Evolutionary conservation across 73 alveolate species (phyloP), one percentile per base, ranked within the genome.

Genomic region (Paramecium octaurelia): DNA sequence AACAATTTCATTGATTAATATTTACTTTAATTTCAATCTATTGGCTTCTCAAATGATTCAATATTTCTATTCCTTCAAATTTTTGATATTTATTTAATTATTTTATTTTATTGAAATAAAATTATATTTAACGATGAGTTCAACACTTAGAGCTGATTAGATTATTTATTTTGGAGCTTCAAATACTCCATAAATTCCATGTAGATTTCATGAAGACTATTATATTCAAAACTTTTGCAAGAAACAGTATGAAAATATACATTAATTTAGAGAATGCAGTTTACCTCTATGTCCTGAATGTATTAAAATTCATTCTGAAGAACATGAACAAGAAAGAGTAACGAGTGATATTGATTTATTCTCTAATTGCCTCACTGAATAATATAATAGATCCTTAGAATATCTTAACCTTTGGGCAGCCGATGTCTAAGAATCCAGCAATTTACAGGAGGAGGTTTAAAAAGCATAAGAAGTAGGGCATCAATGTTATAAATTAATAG

Each of bases 301-400:
- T 36, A 43, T 73, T 16, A 73, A 73, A 24, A 73, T 73, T 73
- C 87, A 73, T 73, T 31, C 64, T 35, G 87, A 73, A 12, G 87
- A 73, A 73, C 87, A 73, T 73, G 16, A 11, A 31, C 24, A 64
- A 64, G 46, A 64, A 4, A 34, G 84, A 31, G 20, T 27, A 14
- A 11, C 84, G 31, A 64, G 46, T 64, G 84, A 64, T 12, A 29
- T 73, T 73, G 64, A 70, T 70, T 38, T 70, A 16, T 70, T 70
- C 24, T 34, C 57, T 34, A 73, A 40, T 38, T 73, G 60, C 21
- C 40, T 73, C 5, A 36, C 59, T 18, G 87, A 73, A 73, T n/a
- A 73, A 18, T 73, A 73, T 38, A 36, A 73, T 38, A 73, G 35
- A 38, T 36, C 34, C 2, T 23, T 36, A 35, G 87, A 73, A 36